A percentile compares a stretch with the other conserved stretches of the same genome.
Conservation (phyloP, 768 basidiomycete species). For the Sistotremastrum suecicum region DNA sequence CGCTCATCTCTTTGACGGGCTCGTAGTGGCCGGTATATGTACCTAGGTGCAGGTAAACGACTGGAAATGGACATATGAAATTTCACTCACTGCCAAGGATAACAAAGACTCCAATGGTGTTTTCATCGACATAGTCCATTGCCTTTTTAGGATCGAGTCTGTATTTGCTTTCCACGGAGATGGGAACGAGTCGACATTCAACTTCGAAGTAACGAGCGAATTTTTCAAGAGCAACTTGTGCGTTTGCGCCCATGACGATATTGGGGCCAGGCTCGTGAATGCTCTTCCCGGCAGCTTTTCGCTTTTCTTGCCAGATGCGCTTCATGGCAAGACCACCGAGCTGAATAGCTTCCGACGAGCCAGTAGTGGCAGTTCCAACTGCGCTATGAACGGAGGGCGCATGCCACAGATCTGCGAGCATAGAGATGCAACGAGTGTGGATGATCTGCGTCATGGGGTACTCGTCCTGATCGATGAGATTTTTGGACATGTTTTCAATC, state of each 20-base stretch:
- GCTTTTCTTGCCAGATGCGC: slow-evolving; percentile 52
- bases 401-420: slow-evolving; percentile 57
- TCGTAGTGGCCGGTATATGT: slow-evolving; percentile 53
- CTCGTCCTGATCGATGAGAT: slow-evolving; percentile 57
- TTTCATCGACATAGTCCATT: slow-evolving; percentile 55
- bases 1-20: slow-evolving; percentile 74
- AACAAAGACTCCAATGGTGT: slow-evolving; percentile 56
- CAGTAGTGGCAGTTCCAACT: slow-evolving; percentile 58
- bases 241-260: slow-evolving; percentile 53
- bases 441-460: slow-evolving; percentile 44
- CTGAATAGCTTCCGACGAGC: slow-evolving; percentile 58
- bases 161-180: slow-evolving; percentile 56
- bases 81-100: slow-evolving; percentile 33
- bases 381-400: slow-evolving; percentile 39
- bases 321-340: slow-evolving; percentile 64
- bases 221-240: slow-evolving; percentile 58
- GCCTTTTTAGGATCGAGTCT: slow-evolving; percentile 59
- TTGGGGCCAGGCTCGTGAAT: slow-evolving; percentile 55
- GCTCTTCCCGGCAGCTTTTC: slow-evolving; percentile 50
- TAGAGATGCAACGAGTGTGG: slow-evolving; percentile 33
- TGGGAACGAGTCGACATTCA: slow-evolving; percentile 49
- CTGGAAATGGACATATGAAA: slow-evolving; percentile 19
- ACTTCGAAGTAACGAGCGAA: slow-evolving; percentile 59
- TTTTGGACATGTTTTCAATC: slow-evolving; percentile 52
- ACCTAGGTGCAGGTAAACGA: slow-evolving; percentile 10